Evolutionary conservation across 2,329 filamentous ascomycete species (phyloP).

Genomic region (Cytospora mali): DNA sequence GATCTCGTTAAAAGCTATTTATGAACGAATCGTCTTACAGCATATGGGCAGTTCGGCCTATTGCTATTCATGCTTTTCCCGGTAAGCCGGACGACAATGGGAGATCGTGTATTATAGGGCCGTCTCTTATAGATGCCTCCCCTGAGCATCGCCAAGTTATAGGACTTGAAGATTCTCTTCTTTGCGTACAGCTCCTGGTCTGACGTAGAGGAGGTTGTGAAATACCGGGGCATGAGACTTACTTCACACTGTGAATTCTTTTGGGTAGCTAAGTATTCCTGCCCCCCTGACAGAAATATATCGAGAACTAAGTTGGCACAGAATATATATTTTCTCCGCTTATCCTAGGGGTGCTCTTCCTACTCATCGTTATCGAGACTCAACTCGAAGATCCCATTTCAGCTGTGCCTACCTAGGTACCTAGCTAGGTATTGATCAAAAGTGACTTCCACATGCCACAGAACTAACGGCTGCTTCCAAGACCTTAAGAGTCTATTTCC

Average conservation of each 20-base stretch:
- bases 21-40: too few species aligned
- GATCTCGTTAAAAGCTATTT: too few species aligned
- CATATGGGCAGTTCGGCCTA: too few species aligned
- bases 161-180: background rate
- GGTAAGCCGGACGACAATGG: background rate
- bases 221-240: background rate
- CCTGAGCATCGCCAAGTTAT: too few species aligned
- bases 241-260: too few species aligned
- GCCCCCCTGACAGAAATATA: too few species aligned
- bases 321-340: background rate
- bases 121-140: too few species aligned
- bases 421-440: background rate
- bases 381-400: background rate
- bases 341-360: background rate
- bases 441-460: background rate
- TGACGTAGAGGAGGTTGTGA: background rate
- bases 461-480: background rate
- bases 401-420: too few species aligned
- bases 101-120: background rate
- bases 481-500: background rate
- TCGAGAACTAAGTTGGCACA: too few species aligned
- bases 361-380: too few species aligned
- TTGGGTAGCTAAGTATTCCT: too few species aligned
- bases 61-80: background rate
- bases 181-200: background rate